Evolutionary conservation across 805 yeast species (phyloP).

Genomic region (Myxozyma sirexii): DNA sequence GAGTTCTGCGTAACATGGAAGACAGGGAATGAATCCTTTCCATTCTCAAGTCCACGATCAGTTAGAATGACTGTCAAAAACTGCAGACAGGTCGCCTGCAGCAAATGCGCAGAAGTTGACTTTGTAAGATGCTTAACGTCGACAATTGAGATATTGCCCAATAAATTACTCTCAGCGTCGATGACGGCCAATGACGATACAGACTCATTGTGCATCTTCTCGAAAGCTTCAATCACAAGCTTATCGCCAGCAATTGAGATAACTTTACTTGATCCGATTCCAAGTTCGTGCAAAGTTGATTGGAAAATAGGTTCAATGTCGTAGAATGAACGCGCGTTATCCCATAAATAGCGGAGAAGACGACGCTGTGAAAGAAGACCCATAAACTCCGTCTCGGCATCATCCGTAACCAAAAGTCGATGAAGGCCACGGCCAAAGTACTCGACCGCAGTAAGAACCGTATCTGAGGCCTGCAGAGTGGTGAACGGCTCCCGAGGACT

Average conservation of each 20-base stretch:
- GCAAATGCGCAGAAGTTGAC: constrained; percentile 80
- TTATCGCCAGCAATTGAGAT: constrained; percentile 86
- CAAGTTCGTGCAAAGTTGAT: constrained; percentile 63
- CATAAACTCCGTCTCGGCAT: constrained; percentile 53
- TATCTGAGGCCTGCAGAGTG: constrained; percentile 63
- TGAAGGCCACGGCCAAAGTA: constrained; percentile 95
- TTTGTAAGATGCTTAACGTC: constrained; percentile 81
- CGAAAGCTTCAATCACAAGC: constrained; percentile 80
- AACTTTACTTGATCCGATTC: constrained; percentile 73
- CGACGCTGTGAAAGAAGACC: constrained; percentile 93
- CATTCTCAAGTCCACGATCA: constrained; percentile 88
- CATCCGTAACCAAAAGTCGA: constrained; percentile 75
- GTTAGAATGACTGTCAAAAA: constrained; percentile 84
- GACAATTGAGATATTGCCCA: constrained; percentile 93
- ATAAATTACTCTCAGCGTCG: constrained; percentile 69
- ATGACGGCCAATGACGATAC: constrained; percentile 92
- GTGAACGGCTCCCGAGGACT: constrained; percentile 88
- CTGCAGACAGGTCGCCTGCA: constrained; percentile 81
- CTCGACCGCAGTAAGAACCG: constrained; percentile 74
- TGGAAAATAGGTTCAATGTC: constrained; percentile 74
- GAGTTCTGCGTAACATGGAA: constrained; percentile 85
- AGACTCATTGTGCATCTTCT: constrained; percentile 75
- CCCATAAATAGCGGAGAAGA: constrained; percentile 83
- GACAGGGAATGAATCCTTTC: constrained; percentile 95
- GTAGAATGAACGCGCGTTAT: constrained; percentile 84